These are phyloP conservation scores for Rhizodiscina lignyota DNA, from an alignment of 495 filamentous ascomycete genomes.

Conservation along the genomic window DNA sequence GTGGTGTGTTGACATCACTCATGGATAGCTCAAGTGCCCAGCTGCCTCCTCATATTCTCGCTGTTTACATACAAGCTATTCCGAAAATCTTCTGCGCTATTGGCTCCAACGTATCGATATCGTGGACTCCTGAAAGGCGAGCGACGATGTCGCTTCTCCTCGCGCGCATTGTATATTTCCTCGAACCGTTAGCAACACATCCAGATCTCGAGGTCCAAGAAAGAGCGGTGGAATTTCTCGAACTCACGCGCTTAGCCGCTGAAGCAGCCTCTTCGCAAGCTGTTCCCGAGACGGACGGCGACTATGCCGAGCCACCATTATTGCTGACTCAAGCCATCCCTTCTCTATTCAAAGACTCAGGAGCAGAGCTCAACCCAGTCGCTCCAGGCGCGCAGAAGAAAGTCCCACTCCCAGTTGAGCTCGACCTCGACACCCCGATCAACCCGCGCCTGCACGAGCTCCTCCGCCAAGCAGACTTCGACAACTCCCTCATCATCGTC, in stretches of 20 bases:
- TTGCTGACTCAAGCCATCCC: slow-evolving; percentile 80
- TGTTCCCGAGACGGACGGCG: slow-evolving; percentile 28
- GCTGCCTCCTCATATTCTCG: slow-evolving; percentile 45
- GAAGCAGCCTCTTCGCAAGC: slow-evolving; percentile 59
- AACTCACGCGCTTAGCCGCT: slow-evolving; percentile 66
- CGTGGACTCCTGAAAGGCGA: slow-evolving; percentile 50
- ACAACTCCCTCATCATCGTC: slow-evolving; percentile 20
- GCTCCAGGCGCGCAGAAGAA: slow-evolving; percentile 69
- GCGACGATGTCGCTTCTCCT: slow-evolving; percentile 57
- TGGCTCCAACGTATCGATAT: slow-evolving; percentile 31
- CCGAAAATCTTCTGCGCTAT: slow-evolving; percentile 68
- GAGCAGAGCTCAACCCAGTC: slow-evolving; percentile 82
- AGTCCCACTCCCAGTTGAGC: slow-evolving; percentile 56
- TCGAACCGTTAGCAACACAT: slow-evolving; percentile 61
- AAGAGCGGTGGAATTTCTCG: slow-evolving; percentile 77
- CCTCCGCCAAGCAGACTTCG: slow-evolving; percentile 39
- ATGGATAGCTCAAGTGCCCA: slow-evolving; percentile 45
- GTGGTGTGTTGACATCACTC: slow-evolving; percentile 51
- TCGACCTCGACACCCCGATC: slow-evolving; percentile 67
- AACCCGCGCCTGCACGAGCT: slow-evolving; percentile 53
- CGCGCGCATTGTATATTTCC: slow-evolving; percentile 59
- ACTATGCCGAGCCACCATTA: slow-evolving; percentile 50
- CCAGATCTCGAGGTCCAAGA: slow-evolving; percentile 93
- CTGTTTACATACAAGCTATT: slow-evolving; percentile 69
- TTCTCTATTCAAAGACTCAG: slow-evolving; percentile 53